A percentile compares a stretch with the other conserved stretches of the same genome.
Conservation (phyloP, 2,329 filamentous ascomycete genomes). For the Daldinia sp. region DNA sequence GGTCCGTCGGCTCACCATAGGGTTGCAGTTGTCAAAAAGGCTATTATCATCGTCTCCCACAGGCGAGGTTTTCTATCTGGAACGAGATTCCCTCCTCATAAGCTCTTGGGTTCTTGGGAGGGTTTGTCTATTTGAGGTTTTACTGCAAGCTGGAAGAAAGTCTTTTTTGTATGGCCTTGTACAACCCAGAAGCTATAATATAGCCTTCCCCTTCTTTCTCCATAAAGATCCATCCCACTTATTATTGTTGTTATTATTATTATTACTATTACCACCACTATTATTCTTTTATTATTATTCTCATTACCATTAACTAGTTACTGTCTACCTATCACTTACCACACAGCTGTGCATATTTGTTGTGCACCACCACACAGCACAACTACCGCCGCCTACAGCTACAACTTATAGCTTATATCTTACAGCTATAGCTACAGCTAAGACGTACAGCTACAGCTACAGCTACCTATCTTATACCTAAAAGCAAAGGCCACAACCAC, state of each 20-base stretch:
- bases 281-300: background rate
- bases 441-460: too few relatives aligned
- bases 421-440: too few relatives aligned
- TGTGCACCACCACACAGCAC: slow-evolving; percentile 10
- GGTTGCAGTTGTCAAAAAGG: slow-evolving; percentile 44
- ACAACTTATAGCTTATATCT: background rate
- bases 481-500: slow-evolving; percentile 12
- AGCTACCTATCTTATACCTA: background rate
- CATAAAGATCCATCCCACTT: slow-evolving; percentile 5
- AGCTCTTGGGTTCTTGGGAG: slow-evolving; percentile 14
- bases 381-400: slow-evolving; percentile 7
- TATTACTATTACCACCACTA: background rate
- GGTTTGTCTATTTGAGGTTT: slow-evolving; percentile 13
- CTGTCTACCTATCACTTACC: background rate
- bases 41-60: slow-evolving; percentile 41
- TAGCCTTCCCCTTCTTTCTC: slow-evolving; percentile 15
- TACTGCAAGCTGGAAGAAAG: background rate
- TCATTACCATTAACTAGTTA: background rate
- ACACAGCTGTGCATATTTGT: background rate
- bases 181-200: slow-evolving; percentile 36
- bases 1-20: slow-evolving; percentile 36
- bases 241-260: background rate
- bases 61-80: slow-evolving; percentile 38
- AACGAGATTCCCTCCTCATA: slow-evolving; percentile 26
- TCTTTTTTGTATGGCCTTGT: slow-evolving; percentile 25